These are phyloP conservation scores for Xylaria sp. DNA, from an alignment of 2,329 filamentous ascomycete species.

Conservation along the genomic window DNA sequence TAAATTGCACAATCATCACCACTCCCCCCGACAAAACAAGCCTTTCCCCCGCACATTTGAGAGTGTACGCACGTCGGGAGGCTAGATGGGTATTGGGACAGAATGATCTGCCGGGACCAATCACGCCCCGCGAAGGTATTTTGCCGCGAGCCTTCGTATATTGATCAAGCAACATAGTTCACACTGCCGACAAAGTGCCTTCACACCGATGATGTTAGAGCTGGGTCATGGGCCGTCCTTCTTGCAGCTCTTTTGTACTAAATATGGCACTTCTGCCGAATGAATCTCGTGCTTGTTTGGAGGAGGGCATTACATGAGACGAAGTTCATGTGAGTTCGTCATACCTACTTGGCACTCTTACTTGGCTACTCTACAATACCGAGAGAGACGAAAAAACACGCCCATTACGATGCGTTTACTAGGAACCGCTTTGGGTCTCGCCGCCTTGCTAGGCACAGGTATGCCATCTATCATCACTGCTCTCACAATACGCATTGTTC, in stretches of 20 bases:
- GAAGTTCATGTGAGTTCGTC: conserved; percentile 1
- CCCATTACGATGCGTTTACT: conserved; percentile 23
- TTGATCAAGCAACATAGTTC: conserved; percentile 20
- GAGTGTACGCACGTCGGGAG: not conserved
- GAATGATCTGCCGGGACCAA: conserved; percentile 30
- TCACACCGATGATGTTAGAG: conserved; percentile 15
- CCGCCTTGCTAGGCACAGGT: conserved; percentile 25
- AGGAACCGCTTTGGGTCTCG: conserved; percentile 14
- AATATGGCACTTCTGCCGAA: conserved; percentile 22
- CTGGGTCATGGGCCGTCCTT: not conserved
- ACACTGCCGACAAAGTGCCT: conserved; percentile 22
- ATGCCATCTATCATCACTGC: not conserved
- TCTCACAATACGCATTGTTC: not conserved
- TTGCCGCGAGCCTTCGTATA: conserved; percentile 23
- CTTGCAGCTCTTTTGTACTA: conserved; percentile 1
- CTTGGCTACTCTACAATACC: not conserved
- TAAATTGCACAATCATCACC: conserved; percentile 14
- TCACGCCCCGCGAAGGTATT: conserved; percentile 20
- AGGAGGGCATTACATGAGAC: not conserved
- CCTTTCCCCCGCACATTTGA: conserved; percentile 11
- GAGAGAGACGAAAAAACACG: not conserved
- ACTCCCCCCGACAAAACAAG: not conserved
- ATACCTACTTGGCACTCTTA: not conserved
- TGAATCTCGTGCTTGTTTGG: not conserved
- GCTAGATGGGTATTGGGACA: not conserved